A percentile compares a stretch with the other conserved stretches of the same genome.
These are phyloP conservation scores for Raffaelea deltoideospora DNA, from an alignment of 2,329 filamentous ascomycete genomes.

Conservation along the genomic window DNA sequence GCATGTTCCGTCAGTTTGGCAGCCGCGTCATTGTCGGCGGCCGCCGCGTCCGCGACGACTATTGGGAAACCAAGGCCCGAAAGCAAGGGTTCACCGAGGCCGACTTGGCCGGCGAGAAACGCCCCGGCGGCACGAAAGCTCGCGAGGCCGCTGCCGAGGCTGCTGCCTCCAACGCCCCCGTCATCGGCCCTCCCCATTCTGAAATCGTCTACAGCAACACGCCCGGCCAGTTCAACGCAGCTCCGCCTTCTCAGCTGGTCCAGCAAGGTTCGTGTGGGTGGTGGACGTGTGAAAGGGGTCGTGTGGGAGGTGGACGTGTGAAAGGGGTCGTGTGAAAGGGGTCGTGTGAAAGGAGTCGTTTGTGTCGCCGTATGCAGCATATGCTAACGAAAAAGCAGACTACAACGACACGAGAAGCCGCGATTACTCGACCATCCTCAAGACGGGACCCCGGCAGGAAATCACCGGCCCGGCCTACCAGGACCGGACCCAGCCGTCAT, in stretches of 20 bases:
- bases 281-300: background rate
- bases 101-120: constrained; percentile 88
- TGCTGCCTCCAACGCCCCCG: constrained; percentile 41
- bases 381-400: constrained; percentile 27
- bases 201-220: constrained; percentile 81
- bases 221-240: constrained; percentile 47
- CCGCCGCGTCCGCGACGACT: constrained; percentile 85
- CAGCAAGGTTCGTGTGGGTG: constrained; percentile 54
- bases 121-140: constrained; percentile 79
- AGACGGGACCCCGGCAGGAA: constrained; percentile 74
- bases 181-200: constrained; percentile 55
- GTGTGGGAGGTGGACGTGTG: background rate
- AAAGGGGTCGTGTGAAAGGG: background rate
- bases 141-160: constrained; percentile 67
- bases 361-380: too few relatives aligned
- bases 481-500: constrained; percentile 66
- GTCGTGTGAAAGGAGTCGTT: background rate
- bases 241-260: constrained; percentile 48
- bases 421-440: constrained; percentile 66
- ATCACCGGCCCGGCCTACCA: constrained; percentile 77
- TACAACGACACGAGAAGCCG: constrained; percentile 62
- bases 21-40: constrained; percentile 86
- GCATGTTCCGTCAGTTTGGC: constrained; percentile 98
- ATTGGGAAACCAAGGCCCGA: constrained; percentile 93
- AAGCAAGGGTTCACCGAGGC: constrained; percentile 98